Percentiles rank a stretch among this genome's conserved stretches.
Evolutionary conservation across 2,329 filamentous ascomycete genomes (phyloP).

Genomic region (Phialemonium atrogriseum): DNA sequence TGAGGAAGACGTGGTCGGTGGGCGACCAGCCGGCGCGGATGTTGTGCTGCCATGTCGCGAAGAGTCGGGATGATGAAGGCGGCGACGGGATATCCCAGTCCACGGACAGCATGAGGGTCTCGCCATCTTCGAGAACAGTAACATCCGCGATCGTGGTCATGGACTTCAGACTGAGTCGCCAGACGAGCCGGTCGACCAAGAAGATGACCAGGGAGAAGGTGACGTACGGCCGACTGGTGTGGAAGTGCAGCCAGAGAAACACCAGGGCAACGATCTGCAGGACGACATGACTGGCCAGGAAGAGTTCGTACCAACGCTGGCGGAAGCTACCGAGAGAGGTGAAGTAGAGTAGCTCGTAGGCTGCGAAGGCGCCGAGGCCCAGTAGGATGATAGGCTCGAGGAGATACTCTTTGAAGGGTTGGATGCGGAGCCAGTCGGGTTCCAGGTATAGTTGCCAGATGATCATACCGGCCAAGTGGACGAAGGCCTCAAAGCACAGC

Average conservation of each 20-base stretch:
- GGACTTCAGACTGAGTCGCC: constrained; percentile 45
- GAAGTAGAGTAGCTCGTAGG: constrained; percentile 54
- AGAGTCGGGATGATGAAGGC: constrained; percentile 3
- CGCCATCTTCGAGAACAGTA: constrained; percentile 44
- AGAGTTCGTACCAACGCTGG: constrained; percentile 53
- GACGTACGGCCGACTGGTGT: constrained; percentile 43
- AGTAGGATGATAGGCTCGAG: constrained; percentile 41
- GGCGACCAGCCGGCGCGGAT: constrained; percentile 47
- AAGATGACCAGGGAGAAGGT: constrained; percentile 45
- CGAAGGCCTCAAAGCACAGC: constrained; percentile 48
- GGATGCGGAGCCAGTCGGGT: constrained; percentile 37
- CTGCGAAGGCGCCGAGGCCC: constrained; percentile 45
- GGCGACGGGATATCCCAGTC: constrained; percentile 24
- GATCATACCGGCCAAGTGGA: constrained; percentile 49
- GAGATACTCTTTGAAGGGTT: too few relatives aligned
- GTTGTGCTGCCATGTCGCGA: constrained; percentile 18
- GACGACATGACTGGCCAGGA: constrained; percentile 48
- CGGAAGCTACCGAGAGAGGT: constrained; percentile 53
- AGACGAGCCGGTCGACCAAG: constrained; percentile 47
- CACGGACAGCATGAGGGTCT: constrained; percentile 41
- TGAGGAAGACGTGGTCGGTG: constrained; percentile 56
- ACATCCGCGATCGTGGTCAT: constrained; percentile 39
- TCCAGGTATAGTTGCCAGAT: constrained; percentile 44
- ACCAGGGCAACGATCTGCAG: constrained; percentile 46
- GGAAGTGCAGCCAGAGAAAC: constrained; percentile 53